A percentile compares a stretch with the other conserved stretches of the same genome.
Conservation (phyloP, 2,329 filamentous ascomycete species). For the Cytospora leucostoma region DNA sequence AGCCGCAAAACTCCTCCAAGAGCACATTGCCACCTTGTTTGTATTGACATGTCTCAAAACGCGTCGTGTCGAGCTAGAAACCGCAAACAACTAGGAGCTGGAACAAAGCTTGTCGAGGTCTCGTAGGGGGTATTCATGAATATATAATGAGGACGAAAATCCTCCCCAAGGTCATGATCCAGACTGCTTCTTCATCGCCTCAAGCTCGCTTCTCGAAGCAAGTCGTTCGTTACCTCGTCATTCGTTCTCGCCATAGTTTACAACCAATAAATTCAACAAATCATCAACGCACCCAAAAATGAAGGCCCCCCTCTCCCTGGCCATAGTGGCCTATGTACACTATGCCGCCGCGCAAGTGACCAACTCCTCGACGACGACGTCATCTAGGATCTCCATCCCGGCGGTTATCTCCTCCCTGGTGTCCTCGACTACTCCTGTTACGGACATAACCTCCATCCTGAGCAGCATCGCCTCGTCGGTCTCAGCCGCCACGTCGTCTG, state of each 20-base stretch:
- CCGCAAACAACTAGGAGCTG: neutral
- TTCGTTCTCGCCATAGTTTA: neutral
- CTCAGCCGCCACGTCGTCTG: neutral
- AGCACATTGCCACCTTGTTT: neutral
- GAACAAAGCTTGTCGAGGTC: neutral
- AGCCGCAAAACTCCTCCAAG: neutral
- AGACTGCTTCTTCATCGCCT: neutral
- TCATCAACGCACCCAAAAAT: neutral
- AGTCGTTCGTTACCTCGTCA: constrained; percentile 1
- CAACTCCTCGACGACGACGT: neutral
- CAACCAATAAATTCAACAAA: neutral
- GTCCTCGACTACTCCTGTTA: no score
- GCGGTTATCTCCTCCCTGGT: no score
- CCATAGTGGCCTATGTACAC: neutral
- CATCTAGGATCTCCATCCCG: no score
- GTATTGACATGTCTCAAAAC: neutral
- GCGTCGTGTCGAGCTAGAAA: neutral
- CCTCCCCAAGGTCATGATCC: neutral
- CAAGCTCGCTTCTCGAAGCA: neutral
- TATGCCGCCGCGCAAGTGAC: neutral
- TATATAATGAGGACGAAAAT: neutral
- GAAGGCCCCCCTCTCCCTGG: neutral
- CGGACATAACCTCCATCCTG: neutral
- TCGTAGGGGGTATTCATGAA: neutral
- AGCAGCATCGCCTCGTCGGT: neutral